Percentiles rank a stretch among this genome's conserved stretches.
These are phyloP conservation scores for Solanum etuberosum DNA, from an alignment of 257 asterid genomes.

Conservation along the genomic window DNA sequence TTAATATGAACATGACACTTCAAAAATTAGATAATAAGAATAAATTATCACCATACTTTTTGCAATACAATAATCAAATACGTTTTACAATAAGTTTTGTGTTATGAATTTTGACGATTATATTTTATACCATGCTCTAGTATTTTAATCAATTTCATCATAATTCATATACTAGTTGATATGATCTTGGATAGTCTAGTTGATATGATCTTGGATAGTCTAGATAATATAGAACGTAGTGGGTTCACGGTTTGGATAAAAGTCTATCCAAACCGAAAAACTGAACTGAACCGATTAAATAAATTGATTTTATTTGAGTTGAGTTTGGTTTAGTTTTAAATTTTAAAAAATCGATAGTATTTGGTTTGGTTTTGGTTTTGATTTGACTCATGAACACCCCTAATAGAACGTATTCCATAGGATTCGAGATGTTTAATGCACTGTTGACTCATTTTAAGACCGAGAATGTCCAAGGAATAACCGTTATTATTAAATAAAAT, in stretches of 20 bases:
- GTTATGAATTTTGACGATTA: background rate
- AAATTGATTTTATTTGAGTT: too few species aligned
- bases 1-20: background rate
- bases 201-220: background rate
- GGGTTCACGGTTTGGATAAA: too few species aligned
- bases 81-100: background rate
- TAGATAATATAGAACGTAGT: background rate
- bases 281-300: too few species aligned
- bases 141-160: background rate
- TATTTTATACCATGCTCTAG: background rate
- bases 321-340: too few species aligned
- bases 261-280: too few species aligned
- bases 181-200: background rate
- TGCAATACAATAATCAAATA: background rate
- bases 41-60: too few species aligned
- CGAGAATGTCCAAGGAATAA: background rate
- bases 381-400: too few species aligned
- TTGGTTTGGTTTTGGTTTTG: too few species aligned
- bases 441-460: background rate
- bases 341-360: too few species aligned
- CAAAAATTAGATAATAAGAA: background rate
- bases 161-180: background rate
- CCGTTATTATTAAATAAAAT: too few species aligned
- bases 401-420: background rate
- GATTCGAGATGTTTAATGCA: background rate